Evolutionary conservation across 805 yeast species (phyloP).

Genomic region (Starmerella kuoi): DNA sequence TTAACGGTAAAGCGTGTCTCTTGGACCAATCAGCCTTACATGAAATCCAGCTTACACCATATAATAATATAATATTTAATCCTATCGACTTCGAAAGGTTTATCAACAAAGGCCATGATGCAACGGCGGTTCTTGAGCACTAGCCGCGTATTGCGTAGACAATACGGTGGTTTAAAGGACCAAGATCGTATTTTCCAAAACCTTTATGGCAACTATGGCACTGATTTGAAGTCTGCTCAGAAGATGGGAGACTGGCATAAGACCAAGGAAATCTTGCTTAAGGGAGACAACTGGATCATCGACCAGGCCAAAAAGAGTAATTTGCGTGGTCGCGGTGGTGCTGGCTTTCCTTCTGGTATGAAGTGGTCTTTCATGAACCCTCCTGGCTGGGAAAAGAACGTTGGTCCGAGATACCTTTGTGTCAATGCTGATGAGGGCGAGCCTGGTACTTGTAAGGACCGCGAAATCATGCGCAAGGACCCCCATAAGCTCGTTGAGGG

Average conservation of each 20-base stretch:
- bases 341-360: constrained; percentile 84
- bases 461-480: constrained; percentile 82
- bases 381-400: constrained; percentile 86
- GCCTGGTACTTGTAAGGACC: constrained; percentile 88
- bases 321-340: constrained; percentile 85
- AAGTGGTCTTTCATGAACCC: constrained; percentile 94
- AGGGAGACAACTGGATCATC: constrained; percentile 84
- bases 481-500: constrained; percentile 89
- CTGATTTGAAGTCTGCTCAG: constrained; percentile 59
- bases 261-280: constrained; percentile 70
- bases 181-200: constrained; percentile 81
- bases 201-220: constrained; percentile 62
- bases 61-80: not conserved
- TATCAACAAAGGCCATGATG: constrained; percentile 5
- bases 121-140: constrained; percentile 20
- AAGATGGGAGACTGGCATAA: constrained; percentile 87
- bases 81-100: constrained; percentile 1
- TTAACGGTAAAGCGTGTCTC: not conserved
- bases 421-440: constrained; percentile 93
- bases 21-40: constrained; percentile 9
- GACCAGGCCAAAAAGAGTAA: constrained; percentile 78
- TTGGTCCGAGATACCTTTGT: constrained; percentile 79
- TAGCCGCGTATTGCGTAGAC: constrained; percentile 26
- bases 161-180: constrained; percentile 66
- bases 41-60: constrained; percentile 4